Evolutionary conservation across 495 filamentous ascomycete species (phyloP).

Genomic region (Polyplosphaeria fusca): DNA sequence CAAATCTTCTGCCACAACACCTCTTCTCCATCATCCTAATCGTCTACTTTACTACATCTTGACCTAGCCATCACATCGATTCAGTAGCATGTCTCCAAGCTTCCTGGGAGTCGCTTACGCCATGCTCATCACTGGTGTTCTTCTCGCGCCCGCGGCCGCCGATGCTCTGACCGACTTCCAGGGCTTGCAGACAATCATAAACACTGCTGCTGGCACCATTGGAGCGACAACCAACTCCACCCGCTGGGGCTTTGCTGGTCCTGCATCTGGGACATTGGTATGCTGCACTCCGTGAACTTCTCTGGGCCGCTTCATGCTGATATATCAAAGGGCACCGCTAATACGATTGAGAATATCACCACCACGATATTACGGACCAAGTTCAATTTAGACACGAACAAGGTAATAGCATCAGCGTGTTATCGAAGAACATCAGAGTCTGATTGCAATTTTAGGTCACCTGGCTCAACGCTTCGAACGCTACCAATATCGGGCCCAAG

Average conservation of each 20-base stretch:
- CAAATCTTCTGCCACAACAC: background rate
- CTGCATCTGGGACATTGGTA: background rate
- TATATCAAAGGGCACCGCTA: conserved; percentile 16
- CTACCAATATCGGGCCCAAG: background rate
- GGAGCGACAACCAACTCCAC: conserved; percentile 16
- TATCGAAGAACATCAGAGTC: too few relatives aligned
- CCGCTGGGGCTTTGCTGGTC: conserved; percentile 11
- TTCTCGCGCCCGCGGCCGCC: conserved; percentile 11
- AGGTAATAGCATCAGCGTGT: too few relatives aligned
- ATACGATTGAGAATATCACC: conserved; percentile 20
- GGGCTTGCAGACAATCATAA: conserved; percentile 19
- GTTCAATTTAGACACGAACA: conserved; percentile 7
- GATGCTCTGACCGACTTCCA: conserved; percentile 20
- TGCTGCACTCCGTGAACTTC: background rate
- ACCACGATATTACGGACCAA: conserved; percentile 12
- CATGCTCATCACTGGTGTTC: conserved; percentile 18
- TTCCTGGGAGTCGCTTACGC: conserved; percentile 1
- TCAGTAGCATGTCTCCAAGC: conserved; percentile 5
- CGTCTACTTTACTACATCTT: background rate
- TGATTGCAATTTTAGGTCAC: too few relatives aligned
- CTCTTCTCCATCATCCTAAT: background rate
- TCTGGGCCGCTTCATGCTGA: background rate
- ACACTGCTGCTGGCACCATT: conserved; percentile 19
- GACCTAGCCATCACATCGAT: background rate
- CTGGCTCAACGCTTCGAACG: conserved; percentile 12